These are phyloP conservation scores for Eucalyptus pumila DNA, from an alignment of 345 rosid species.

Conservation along the genomic window DNA sequence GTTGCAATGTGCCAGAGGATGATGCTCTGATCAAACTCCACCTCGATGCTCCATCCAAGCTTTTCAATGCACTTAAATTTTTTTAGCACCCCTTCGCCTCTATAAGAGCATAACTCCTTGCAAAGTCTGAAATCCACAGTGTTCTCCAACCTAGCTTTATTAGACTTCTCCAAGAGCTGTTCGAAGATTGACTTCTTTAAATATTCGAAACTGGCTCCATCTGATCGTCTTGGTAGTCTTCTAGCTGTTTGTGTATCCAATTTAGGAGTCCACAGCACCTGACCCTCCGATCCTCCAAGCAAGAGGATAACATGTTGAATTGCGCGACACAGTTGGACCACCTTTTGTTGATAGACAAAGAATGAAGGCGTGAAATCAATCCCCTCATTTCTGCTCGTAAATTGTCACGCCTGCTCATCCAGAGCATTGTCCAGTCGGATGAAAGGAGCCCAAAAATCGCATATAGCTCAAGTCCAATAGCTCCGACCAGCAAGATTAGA, in stretches of 20 bases:
- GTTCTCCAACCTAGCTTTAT: no score
- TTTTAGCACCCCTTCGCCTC: background rate
- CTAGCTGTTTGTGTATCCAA: background rate
- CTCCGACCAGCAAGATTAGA: background rate
- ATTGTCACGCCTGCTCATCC: background rate
- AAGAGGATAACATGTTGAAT: background rate
- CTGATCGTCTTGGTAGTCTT: background rate
- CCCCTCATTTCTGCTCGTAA: background rate
- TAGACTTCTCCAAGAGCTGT: background rate
- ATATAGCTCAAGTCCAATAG: background rate
- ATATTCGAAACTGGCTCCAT: background rate
- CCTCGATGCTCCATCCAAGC: background rate
- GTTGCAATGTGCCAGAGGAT: conserved; percentile 22
- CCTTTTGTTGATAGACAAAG: background rate
- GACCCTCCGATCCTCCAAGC: background rate
- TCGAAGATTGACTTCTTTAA: background rate
- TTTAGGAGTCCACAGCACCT: background rate
- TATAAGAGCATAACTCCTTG: background rate
- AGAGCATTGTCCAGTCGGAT: background rate
- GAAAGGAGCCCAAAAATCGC: background rate
- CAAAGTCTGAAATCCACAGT: no score
- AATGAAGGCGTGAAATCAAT: background rate
- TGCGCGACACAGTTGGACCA: background rate
- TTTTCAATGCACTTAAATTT: no score
- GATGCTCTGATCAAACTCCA: conserved; percentile 6